Evolutionary conservation across 2,329 filamentous ascomycete species (phyloP), one percentile per base, ranked within the genome.

Genomic region (Diaporthe sp.): DNA sequence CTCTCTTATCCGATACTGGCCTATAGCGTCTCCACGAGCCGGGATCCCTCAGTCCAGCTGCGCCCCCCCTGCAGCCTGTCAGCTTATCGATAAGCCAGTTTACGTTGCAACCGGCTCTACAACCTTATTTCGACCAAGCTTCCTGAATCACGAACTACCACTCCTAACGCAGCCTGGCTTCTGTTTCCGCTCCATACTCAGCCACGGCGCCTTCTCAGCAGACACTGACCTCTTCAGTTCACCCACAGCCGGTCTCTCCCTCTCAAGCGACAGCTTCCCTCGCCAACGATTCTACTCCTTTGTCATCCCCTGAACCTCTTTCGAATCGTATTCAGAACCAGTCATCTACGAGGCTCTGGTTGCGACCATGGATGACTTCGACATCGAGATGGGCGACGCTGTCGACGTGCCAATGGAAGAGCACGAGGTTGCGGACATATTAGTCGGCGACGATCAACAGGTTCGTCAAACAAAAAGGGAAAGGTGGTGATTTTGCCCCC

Each of bases 361-460:
- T 20, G 71, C 67, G 75, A 88, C 78, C 74, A 92, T 94, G 92
- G 93, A 77, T 60, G 76, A 95, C 83, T 85, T 90, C 79, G 90
- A 91, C 73, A 92, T 95, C 74, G 93, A 94, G 78, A 94, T 95
- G 92, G 93, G 92, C 80, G 87, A 94, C 78, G 87, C 89, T 47
- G 87, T 85, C 42, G 85, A 87, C 51, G 83, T 83, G 74, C 82
- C 82, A 42, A 84, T 84, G 76, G 76, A 80, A 8, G 81, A 83
- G 31, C 78, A 79, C 12, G 81, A 82, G 37, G 71, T 76, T n/a
- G 80, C 81, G 72, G 83, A 85, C 74, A 80, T 82, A 49, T 79
- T 85, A 63, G 78, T 77, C 10, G 79, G 79, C 37, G 76, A 78
- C 25, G 78, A 79, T n/a, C 75, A 78, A 39, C 76, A 80, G 71